Base-by-base conservation (phyloP, 352 stramenopile species). In the Globisporangium irregulare region DNA sequence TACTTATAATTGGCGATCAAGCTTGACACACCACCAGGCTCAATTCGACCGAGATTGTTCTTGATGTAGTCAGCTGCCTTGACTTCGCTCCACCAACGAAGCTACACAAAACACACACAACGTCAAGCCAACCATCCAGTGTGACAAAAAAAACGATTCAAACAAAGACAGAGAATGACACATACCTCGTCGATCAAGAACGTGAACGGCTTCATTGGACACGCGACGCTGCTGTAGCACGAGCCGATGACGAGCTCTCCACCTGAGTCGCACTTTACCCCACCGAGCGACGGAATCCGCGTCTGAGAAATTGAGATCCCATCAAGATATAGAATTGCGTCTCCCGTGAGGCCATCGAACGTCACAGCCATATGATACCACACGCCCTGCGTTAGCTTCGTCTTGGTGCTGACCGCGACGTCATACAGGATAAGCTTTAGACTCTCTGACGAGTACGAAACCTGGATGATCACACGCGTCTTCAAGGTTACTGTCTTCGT, bases 121-220 rank as follows among this genome's bases (percentile, higher is more conserved):
- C 0, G 1, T 6, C 7, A 24, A n/a, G 10, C 46, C 8, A 60
- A 18, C 24, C 2, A 22, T 27, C 3, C 18, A 22, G 38, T 9
- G 51, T 7, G n/a, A 2, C 8, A 25, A 4, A 50, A 51, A 2
- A 9, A 18, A 2, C 18, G 22, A 6, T 24, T 12, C 29, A 12
- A 59, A 9, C 34, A 18, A 12, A 41, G 41, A 53, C 3, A 54
- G 24, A 36, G 8, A 63, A 25, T 15, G 7, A 60, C 27, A 69
- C 65, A 24, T 62, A 90, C 81, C 76, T 90, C 79, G 56, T 80
- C 75, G 36, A 90, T 79, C 12, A 58, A 43, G 27, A 90, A 86
- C 10, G 55, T 65, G 46, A 90, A 86, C 7, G 73, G 57, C 43
- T 76, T 84, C 5, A 60, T 29, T 6, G 73, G 67, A 34, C 81